These are phyloP conservation scores for Cutaneotrichosporon curvatum DNA, from an alignment of 1,284 basidiomycete species.

Conservation along the genomic window DNA sequence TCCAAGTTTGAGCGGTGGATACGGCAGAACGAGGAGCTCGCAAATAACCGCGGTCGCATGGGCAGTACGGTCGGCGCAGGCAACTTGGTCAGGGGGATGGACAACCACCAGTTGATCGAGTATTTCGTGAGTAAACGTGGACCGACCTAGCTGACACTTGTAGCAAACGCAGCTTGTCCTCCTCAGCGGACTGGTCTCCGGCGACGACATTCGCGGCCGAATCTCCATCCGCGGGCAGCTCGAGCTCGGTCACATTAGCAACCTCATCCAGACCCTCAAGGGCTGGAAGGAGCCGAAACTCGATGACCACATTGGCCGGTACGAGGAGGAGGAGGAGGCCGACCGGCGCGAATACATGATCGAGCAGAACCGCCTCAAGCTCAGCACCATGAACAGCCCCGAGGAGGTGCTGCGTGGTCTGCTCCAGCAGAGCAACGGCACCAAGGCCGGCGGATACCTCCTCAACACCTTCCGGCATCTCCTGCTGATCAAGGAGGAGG, in stretches of 20 bases:
- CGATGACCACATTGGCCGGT: constrained; percentile 61
- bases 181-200: constrained; percentile 24
- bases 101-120: constrained; percentile 25
- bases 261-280: constrained; percentile 66
- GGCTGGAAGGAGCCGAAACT: constrained; percentile 56
- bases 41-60: constrained; percentile 86
- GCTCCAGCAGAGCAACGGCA: constrained; percentile 62
- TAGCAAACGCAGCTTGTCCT: constrained; percentile 26
- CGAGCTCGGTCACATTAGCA: constrained; percentile 73
- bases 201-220: constrained; percentile 36
- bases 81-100: constrained; percentile 62
- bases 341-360: constrained; percentile 74
- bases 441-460: constrained; percentile 77
- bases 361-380: constrained; percentile 64
- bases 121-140: constrained; percentile 29
- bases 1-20: constrained; percentile 84
- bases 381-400: constrained; percentile 67
- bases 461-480: constrained; percentile 88
- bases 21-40: constrained; percentile 65
- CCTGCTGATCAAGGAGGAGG: constrained; percentile 81
- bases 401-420: constrained; percentile 83
- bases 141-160: neutral
- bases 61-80: constrained; percentile 90
- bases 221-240: constrained; percentile 57
- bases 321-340: constrained; percentile 63